Base-by-base conservation (phyloP, 306 rosid species). In the Prinsepia uniflora region DNA sequence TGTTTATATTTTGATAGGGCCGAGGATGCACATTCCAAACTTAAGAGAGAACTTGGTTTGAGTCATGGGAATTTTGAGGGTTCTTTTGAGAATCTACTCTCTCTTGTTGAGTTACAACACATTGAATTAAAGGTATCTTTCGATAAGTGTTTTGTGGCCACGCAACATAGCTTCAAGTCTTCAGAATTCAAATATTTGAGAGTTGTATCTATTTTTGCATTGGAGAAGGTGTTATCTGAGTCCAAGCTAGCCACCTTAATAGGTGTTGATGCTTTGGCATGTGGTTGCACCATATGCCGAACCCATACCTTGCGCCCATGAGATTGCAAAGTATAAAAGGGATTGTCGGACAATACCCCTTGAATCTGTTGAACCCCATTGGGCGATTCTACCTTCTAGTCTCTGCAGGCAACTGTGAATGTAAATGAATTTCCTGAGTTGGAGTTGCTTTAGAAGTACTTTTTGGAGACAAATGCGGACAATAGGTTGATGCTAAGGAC, bases 231-330 rank as follows among this genome's bases (percentile, higher is more conserved):
- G 30, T 57, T 15, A 20, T 44, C 64, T 55, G 55, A 57, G 64
- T 70, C 63, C 53, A 70, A 44, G 65, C 24, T 57, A 55, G 65
- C 61, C 18, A 39, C 46, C 59, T 50, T 61, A 36, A n/a, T 50
- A n/a, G 39, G 34, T 17, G 58, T n/a, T 34, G 61, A 52, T 36
- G 48, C 43, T 68, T 14, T 24, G 19, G 34, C 14, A 34, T 50
- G 72, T 68, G 61, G 72, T 39, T 68, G 72, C 18, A 48, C 39
- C 48, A 34, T 68, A 68, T 48, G 61, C 22, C 12, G 61, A 7
- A 68, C 72, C 19, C 61, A 68, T 39, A 36, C 72, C 61, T 68
- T 68, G 72, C 50, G 72, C 72, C 72, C 72, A 68, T 12, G 19
- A 68, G 57, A 50, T 68, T 50, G 48, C 59, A 10, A n/a, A 68